Evolutionary conservation across 768 basidiomycete genomes (phyloP).

Genomic region (Mycena maculata): DNA sequence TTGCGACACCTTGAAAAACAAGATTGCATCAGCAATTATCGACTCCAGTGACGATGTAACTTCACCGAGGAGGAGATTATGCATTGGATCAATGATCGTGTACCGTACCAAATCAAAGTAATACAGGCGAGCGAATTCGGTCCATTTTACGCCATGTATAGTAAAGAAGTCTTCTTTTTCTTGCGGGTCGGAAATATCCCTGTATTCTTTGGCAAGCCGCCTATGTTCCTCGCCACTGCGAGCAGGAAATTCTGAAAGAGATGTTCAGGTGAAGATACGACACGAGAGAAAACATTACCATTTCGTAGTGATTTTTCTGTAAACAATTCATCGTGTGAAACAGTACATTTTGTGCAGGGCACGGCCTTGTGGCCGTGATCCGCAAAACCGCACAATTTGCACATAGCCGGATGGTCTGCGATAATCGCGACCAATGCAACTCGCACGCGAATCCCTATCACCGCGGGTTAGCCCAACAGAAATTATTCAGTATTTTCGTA

Average conservation of each 20-base stretch:
- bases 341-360: constrained; percentile 41
- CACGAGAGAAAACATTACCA: neutral
- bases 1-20: no score
- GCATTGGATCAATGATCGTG: no score
- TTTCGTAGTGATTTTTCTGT: constrained; percentile 25
- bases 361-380: constrained; percentile 38
- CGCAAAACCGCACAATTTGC: constrained; percentile 41
- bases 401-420: constrained; percentile 45
- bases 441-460: constrained; percentile 31
- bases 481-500: neutral
- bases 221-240: constrained; percentile 5
- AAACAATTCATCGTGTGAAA: constrained; percentile 31
- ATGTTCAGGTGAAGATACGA: neutral
- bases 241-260: neutral
- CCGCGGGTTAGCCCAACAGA: neutral
- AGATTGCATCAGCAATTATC: no score
- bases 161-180: constrained; percentile 22
- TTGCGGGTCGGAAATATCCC: neutral
- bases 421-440: constrained; percentile 41
- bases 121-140: constrained; percentile 33
- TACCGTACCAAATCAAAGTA: constrained; percentile 32
- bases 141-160: constrained; percentile 32
- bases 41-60: no score
- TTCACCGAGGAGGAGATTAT: neutral
- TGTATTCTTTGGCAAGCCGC: neutral